Evolutionary conservation across 2,329 filamentous ascomycete species (phyloP), one percentile per base, ranked within the genome.

Genomic region (Aspergillus oerlinghausenensis): DNA sequence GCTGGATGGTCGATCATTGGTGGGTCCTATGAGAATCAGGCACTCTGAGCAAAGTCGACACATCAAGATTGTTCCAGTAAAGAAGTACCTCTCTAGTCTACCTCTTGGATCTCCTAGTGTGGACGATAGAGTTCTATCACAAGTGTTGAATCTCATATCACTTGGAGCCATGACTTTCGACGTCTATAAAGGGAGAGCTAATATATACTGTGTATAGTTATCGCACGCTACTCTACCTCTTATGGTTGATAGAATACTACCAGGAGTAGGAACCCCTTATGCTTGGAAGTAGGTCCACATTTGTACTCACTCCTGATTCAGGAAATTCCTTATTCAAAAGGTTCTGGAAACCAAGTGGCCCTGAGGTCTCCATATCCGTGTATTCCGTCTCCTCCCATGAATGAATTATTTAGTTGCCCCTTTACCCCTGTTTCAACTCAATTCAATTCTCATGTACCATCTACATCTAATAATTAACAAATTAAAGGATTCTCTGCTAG

Each of bases 21-120:
- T 56, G 56, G 58, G 58, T 54, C 59, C 55, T 54, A 58, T 28
- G 26, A 32, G 55, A 52, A 51, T 55, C 56, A 59, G 56, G 58
- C 55, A 55, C 49, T 45, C 21, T 23, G 42, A 11, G 21, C n/a
- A 23, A 21, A 19, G 10, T 23, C 11, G 19, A 23, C 21, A 45
- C 10, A 45, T 43, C 40, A 9, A 43, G 14, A 19, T 21, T 43
- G n/a, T 43, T 9, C n/a, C 19, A 43, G 17, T 19, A 23, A 43
- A 21, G 7, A 21, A 45, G 11, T 10, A 45, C 7, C 7, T 23
- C 11, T 35, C 32, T 35, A 14, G 4, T 35, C 32, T 35, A 14
- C 11, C 32, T 35, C 11, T 6, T 35, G 11, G 14, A 35, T 35
- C 11, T 35, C 14, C 32, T 35, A 35, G 32, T 17, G 14, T 4